Evolutionary conservation across 345 rosid species (phyloP), one percentile per base, ranked within the genome.

Genomic region (Hibiscus trionum): DNA sequence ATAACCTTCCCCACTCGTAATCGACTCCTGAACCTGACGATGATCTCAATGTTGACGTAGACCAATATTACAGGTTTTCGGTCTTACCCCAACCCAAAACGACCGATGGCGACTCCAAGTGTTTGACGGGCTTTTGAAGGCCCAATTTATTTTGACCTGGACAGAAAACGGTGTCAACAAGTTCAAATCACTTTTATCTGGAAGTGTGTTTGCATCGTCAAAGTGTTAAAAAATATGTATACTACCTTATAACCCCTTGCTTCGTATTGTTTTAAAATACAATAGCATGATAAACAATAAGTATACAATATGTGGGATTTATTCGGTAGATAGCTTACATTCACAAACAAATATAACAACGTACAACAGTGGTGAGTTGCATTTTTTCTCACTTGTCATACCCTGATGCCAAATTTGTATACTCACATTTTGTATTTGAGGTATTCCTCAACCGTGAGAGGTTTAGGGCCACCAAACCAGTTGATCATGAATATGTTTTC

Each of bases 401-500:
- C 52, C 10, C 15, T 11, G 16, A 1, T 11, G 42, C 1, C 42
- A 2, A 46, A 46, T 9, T 46, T 46, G 15, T 11, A 55, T 68
- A 79, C 96, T 90, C 77, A 91, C 96, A 47, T 49, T 74, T 86
- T 84, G 7, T 67, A 58, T 14, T 84, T 86, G 63, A 94, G 85
- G 76, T 94, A 94, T 78, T 94, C 81, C 24, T 90, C 92, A 12
- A 89, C 82, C 7, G 95, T 86, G 70, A 83, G 80, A 72, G 92
- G 94, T 69, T 94, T 94, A 53, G 92, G 86, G 70, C 97, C 98
- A 69, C 98, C 97, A 61, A 86, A 94, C 97, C 91, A 88, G 69
- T 94, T 84, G n/a, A 94, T 90, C 81, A 94, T 75, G 60, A 94
- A 94, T 80, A 94, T 85, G 71, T 90, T 79, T 73, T 77, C 76